Evolutionary conservation across 345 rosid species (phyloP).

Genomic region (Citrus reticulata): DNA sequence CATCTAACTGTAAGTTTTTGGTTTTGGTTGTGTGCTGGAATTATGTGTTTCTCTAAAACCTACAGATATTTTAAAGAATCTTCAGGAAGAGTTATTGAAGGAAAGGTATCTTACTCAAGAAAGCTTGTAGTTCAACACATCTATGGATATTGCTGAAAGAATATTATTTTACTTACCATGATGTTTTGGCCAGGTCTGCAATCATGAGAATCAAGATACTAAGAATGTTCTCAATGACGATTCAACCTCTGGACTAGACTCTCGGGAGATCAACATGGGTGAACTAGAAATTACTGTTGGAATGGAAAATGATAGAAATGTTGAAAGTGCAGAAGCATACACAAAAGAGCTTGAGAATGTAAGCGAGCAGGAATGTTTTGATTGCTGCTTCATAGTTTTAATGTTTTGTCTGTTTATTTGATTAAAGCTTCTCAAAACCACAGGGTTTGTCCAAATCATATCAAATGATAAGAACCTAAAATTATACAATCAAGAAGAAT

Average conservation of each 20-base stretch:
- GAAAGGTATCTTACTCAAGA: conserved; percentile 37
- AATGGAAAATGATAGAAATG: conserved; percentile 47
- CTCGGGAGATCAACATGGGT: conserved; percentile 32
- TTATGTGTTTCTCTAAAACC: conserved; percentile 3
- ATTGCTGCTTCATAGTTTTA: not conserved
- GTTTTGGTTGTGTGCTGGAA: not conserved
- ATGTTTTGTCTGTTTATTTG: not conserved
- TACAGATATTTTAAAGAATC: conserved; percentile 39
- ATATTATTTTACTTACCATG: conserved; percentile 4
- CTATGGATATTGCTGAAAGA: not conserved
- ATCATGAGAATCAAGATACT: conserved; percentile 24
- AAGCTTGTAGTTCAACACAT: conserved; percentile 2
- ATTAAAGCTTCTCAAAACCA: not conserved
- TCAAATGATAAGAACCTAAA: not conserved
- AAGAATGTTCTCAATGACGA: conserved; percentile 19
- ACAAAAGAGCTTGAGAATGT: conserved; percentile 80
- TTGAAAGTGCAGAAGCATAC: conserved; percentile 78
- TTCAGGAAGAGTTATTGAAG: conserved; percentile 25
- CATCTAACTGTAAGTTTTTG: not conserved
- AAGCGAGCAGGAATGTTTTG: conserved; percentile 24
- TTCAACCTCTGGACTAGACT: conserved; percentile 23
- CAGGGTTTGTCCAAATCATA: not conserved
- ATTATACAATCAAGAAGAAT: not conserved
- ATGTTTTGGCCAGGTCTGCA: conserved; percentile 34
- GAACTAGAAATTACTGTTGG: conserved; percentile 32